Conservation (phyloP, 2,329 filamentous ascomycete species). For the Trichoderma hamatum region DNA sequence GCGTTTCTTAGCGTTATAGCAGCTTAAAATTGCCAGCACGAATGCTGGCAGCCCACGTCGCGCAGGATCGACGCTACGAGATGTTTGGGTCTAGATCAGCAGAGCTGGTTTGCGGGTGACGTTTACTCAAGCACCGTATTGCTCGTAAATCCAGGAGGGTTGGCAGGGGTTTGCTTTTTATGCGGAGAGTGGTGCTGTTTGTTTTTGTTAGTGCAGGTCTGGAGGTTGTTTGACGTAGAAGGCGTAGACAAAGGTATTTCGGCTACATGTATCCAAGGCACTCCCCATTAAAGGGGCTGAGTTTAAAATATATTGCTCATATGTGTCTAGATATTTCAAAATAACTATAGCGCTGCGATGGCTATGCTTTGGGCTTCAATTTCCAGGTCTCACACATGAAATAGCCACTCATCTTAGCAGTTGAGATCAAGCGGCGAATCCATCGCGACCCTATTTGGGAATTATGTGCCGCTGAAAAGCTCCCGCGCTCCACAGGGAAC, state of each 20-base stretch:
- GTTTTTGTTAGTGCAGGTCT: background rate
- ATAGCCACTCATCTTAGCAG: background rate
- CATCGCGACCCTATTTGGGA: background rate
- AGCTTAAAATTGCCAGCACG: background rate
- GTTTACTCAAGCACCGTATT: background rate
- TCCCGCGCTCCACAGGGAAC: background rate
- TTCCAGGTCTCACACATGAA: background rate
- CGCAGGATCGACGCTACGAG: constrained; percentile 13
- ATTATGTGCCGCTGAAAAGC: constrained; percentile 11
- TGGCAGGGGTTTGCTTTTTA: background rate
- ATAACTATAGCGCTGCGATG: background rate
- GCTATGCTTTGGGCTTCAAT: background rate
- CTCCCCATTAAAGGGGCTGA: too few relatives aligned
- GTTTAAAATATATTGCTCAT: too few relatives aligned
- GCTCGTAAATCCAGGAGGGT: background rate
- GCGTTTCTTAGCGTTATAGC: background rate
- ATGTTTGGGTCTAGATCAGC: background rate
- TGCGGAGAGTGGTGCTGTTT: background rate
- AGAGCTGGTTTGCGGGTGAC: background rate
- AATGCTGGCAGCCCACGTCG: constrained; percentile 5
- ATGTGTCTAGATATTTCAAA: background rate
- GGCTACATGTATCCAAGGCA: background rate
- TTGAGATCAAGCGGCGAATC: background rate
- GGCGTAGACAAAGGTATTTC: background rate
- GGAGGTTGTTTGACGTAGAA: background rate